Conservation (phyloP, 225 moss, liverwort and hornwort species). For the Marchantia paleacea region DNA sequence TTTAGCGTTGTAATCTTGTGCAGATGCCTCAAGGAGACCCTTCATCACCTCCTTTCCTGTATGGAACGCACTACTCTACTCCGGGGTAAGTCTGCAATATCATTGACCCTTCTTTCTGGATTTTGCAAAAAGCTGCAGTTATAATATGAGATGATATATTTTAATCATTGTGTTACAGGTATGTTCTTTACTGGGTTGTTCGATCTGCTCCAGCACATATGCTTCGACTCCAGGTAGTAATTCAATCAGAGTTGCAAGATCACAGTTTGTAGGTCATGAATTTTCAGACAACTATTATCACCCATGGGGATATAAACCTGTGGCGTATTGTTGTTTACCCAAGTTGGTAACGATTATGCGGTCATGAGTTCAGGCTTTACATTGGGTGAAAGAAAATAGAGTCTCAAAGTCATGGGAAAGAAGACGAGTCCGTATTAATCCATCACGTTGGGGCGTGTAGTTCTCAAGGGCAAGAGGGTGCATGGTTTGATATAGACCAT, state of each 20-base stretch:
- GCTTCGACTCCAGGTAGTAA: slow-evolving; percentile 91
- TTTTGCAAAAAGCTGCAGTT: not conserved
- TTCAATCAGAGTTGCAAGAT: not conserved
- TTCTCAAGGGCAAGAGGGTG: not conserved
- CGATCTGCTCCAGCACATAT: slow-evolving; percentile 99
- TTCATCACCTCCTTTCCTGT: slow-evolving; percentile 71
- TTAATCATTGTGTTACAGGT: slow-evolving; percentile 38
- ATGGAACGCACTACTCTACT: slow-evolving; percentile 98
- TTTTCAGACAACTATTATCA: not conserved
- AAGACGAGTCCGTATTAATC: not conserved
- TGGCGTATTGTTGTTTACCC: not conserved
- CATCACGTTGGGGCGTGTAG: not conserved
- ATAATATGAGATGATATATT: not conserved
- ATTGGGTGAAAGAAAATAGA: no score
- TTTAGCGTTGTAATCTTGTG: slow-evolving; percentile 8
- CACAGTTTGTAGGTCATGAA: not conserved
- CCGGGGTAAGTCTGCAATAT: slow-evolving; percentile 63
- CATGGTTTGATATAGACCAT: not conserved
- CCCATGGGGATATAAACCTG: not conserved
- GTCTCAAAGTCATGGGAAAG: no score
- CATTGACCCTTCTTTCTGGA: not conserved
- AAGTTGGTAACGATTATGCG: not conserved
- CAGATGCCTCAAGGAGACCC: slow-evolving; percentile 85
- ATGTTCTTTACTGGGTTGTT: slow-evolving; percentile 99
- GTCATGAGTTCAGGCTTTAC: not conserved